phyloP scores from a whole-genome alignment of 2,329 filamentous ascomycete species.

The Trichoderma afroharzianum region DNA sequence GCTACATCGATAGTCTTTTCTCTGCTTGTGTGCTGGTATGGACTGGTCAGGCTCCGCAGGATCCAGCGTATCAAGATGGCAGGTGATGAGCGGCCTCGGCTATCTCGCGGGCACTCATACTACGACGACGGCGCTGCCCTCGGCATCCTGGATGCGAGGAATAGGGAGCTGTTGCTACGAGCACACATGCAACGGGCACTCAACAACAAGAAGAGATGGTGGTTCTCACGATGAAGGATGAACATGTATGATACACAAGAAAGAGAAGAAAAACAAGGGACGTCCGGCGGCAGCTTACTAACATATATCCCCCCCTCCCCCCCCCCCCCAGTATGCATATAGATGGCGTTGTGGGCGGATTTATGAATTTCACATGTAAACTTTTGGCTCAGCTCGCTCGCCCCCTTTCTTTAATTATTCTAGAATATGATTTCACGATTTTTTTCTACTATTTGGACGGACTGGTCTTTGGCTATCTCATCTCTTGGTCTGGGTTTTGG shows the following conservation, averaged over 20 bases:
- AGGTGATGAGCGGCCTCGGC: constrained; percentile 38
- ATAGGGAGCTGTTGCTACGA: constrained; percentile 51
- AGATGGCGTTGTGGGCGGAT: constrained; percentile 2
- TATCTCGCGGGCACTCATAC: constrained; percentile 41
- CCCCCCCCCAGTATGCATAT: constrained; percentile 4
- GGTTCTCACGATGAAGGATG: constrained; percentile 16
- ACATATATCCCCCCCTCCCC: not conserved
- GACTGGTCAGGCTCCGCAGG: constrained; percentile 75
- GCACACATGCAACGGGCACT: constrained; percentile 48
- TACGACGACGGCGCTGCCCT: constrained; percentile 45
- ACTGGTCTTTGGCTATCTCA: not conserved
- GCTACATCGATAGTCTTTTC: constrained; percentile 68
- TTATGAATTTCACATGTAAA: not conserved
- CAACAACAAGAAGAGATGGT: constrained; percentile 36
- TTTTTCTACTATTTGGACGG: not conserved
- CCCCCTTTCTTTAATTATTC: not conserved
- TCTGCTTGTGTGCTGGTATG: constrained; percentile 75
- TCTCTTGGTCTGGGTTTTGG: not conserved
- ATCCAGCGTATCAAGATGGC: constrained; percentile 88
- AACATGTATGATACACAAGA: not conserved
- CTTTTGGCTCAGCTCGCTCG: not conserved
- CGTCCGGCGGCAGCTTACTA: not conserved
- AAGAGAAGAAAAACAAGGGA: not conserved
- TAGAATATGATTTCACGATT: not conserved
- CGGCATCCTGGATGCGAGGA: constrained; percentile 50